Evolutionary conservation across 108 stramenopile species (phyloP), one percentile per base, ranked within the genome.

Genomic region (Skeletonema marinoi): DNA sequence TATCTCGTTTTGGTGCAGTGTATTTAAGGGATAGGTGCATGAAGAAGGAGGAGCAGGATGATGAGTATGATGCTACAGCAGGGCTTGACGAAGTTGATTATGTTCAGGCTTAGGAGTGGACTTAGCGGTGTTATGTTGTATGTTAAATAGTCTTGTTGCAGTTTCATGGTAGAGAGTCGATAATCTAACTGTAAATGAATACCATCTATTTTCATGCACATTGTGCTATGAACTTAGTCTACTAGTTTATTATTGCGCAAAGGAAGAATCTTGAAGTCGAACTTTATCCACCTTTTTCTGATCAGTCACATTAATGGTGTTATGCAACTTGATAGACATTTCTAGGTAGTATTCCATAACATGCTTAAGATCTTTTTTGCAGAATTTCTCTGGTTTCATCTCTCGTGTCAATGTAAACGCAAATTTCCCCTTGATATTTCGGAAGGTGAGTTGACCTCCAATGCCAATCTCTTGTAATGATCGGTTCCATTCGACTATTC

Each of bases 321-420:
- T 82, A 25, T 82, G 81, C 25, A 82, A 35, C 67, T 77, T 82
- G 66, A 82, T 73, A 13, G 71, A 60, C 65, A 82, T 72, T 50
- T 82, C 81, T 31, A 82, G 31, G n/a, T 73, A 82, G 46, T 82
- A 77, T 29, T 82, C 81, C 29, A 82, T 70, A 25, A 64, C 44
- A 44, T 77, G 75, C 5, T 75, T 60, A 4, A 82, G 72, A 48
- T 46, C 46, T 54, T 46, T 70, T 42, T 68, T 54, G 12, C 68
- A 70, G 54, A 81, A 81, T 4, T 70, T 48, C 56, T 74, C 69
- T 6, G 69, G 65, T 13, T 74, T 42, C 65, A 74, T 70, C 36
- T 65, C 21, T 46, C 60, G 70, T 4, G 33, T 71, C 12, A 81
- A 48, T 0, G 74, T 44, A 50, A 81, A 81, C 10, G 35, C 62